Evolutionary conservation across 2,329 filamentous ascomycete species (phyloP).

Genomic region (Xylariales sp.): DNA sequence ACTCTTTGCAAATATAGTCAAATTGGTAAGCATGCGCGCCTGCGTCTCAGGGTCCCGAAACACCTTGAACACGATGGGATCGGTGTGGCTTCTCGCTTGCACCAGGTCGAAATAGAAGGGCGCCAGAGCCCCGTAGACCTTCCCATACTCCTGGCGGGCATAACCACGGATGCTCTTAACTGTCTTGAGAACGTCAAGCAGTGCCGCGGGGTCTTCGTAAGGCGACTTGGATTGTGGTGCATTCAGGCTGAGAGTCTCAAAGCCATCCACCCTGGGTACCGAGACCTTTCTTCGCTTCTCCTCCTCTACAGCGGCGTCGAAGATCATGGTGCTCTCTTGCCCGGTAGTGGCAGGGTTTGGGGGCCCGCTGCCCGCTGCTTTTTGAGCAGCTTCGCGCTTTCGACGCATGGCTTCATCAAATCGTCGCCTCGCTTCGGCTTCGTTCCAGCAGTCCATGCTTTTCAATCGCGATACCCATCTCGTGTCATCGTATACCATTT

Average conservation of each 20-base stretch:
- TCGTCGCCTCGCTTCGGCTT: conserved; percentile 73
- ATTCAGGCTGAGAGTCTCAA: conserved; percentile 68
- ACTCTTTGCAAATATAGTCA: conserved; percentile 72
- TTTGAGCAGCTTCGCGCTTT: conserved; percentile 51
- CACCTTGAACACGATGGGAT: conserved; percentile 79
- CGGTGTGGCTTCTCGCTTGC: conserved; percentile 65
- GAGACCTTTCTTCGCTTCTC: conserved; percentile 44
- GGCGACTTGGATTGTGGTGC: conserved; percentile 36
- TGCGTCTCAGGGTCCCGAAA: conserved; percentile 88
- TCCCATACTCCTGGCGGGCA: conserved; percentile 86
- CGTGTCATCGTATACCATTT: conserved; percentile 98
- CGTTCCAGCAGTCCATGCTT: conserved; percentile 89
- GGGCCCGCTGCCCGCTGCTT: conserved; percentile 18
- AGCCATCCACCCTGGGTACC: conserved; percentile 56
- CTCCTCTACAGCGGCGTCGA: conserved; percentile 69
- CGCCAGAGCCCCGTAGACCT: conserved; percentile 80
- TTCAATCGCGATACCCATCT: conserved; percentile 86
- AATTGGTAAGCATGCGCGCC: conserved; percentile 80
- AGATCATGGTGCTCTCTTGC: conserved; percentile 55
- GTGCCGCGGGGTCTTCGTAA: conserved; percentile 55
- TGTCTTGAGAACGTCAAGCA: conserved; percentile 65
- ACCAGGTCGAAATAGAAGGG: conserved; percentile 86
- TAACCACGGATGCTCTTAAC: conserved; percentile 77
- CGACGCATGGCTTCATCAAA: conserved; percentile 68
- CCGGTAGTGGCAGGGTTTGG: conserved; percentile 15